Evolutionary conservation across 2,329 filamentous ascomycete species (phyloP), one percentile per base, ranked within the genome.

Genomic region (Penicillium griseofulvum): DNA sequence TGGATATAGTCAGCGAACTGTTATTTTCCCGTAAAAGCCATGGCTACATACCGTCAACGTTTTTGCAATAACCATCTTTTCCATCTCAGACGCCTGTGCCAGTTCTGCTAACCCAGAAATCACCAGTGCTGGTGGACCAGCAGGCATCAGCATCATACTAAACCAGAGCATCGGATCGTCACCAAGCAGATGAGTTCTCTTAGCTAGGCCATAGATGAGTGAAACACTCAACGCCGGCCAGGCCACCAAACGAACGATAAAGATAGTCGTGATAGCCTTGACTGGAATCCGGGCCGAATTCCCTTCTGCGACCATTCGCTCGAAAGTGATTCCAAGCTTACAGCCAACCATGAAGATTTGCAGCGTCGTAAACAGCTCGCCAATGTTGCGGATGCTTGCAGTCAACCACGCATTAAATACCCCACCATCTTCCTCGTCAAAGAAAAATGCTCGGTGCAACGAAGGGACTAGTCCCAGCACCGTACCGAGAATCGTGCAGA

Each of bases 371-470:
- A 89, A 89, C 0, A 89, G 75, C 0, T 79, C 76, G 3, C 86
- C 86, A 22, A 88, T 77, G 52, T 85, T 87, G 60, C 83, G 79
- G 19, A 88, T 71, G 0, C 82, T 81, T 0, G 79, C 77, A 0
- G 85, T 88, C 37, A 89, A 72, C 86, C 85, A 89, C 1, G 85
- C 85, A 19, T 82, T 85, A 62, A 88, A 81, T 53, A 86, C 82
- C 1, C 87, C 85, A 6, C 86, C 86, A 5, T 86, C 73, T 8
- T 81, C 68, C 9, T 78, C 78, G 12, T 78, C 71, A 48, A 72
- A 78, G 74, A 89, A 89, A 70, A 89, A 88, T 2, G 82, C 79
- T 3, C 70, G 71, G 61, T 88, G 85, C 0, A 89, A 73, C 0
- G 78, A 64, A 0, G 85, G 85, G 0, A 81, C 76, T 2, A 89